Evolutionary conservation across 129 eudicot species (phyloP).

Genomic region (Flaveria bidentis): DNA sequence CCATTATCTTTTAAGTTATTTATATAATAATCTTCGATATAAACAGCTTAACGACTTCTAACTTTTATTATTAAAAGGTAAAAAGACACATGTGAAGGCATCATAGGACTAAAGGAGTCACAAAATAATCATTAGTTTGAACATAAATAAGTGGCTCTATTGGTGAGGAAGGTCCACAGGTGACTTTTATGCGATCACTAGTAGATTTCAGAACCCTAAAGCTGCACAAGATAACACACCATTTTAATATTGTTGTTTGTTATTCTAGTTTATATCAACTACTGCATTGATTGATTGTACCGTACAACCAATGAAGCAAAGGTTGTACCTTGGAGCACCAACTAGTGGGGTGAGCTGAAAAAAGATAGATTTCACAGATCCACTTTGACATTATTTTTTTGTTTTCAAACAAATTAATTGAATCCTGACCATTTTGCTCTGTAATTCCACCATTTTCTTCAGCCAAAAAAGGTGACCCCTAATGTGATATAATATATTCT

Average conservation of each 20-base stretch:
- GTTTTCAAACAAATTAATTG: constrained; percentile 41
- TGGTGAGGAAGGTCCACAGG: constrained; percentile 41
- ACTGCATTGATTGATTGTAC: constrained; percentile 13
- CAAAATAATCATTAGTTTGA: constrained; percentile 30
- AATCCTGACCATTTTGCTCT: constrained; percentile 36
- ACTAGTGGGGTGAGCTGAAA: constrained; percentile 33
- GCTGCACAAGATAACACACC: constrained; percentile 1
- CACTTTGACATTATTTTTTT: constrained; percentile 44
- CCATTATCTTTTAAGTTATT: background rate
- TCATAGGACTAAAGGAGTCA: constrained; percentile 29
- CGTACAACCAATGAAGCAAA: constrained; percentile 6
- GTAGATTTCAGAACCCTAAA: constrained; percentile 30
- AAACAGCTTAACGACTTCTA: constrained; percentile 24
- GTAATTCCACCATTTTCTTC: constrained; percentile 38
- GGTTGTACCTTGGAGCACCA: constrained; percentile 8
- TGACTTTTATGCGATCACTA: constrained; percentile 45
- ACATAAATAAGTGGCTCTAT: constrained; percentile 35
- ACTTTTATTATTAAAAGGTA: constrained; percentile 20
- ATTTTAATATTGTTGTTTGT: background rate
- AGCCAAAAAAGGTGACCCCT: constrained; percentile 29
- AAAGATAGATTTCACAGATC: constrained; percentile 33
- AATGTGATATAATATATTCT: constrained; percentile 30
- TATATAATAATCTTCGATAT: background rate
- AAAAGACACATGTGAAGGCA: constrained; percentile 23
- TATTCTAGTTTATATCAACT: constrained; percentile 10